Evolutionary conservation across 1,284 basidiomycete genomes (phyloP), one percentile per base, ranked within the genome.

Genomic region (Irpex rosettiformis): DNA sequence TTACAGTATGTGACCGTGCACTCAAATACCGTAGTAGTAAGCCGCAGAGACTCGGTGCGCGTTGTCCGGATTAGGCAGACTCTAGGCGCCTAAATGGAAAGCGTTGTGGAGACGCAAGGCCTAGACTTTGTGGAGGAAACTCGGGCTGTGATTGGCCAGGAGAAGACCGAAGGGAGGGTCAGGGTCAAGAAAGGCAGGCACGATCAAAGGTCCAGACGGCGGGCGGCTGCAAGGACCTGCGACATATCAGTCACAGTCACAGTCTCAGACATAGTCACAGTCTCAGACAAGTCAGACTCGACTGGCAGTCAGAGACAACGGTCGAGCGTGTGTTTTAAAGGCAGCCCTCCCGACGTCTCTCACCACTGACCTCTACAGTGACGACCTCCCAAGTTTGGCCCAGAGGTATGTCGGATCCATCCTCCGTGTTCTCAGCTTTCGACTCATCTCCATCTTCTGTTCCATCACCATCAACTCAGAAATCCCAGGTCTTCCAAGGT

Each of bases 381-480:
- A n/a, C n/a, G n/a, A n/a, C n/a, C n/a, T n/a, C n/a, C n/a, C n/a
- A n/a, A n/a, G n/a, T n/a, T n/a, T n/a, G n/a, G n/a, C n/a, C n/a
- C n/a, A n/a, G n/a, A n/a, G n/a, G n/a, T n/a, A n/a, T n/a, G n/a
- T n/a, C n/a, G n/a, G n/a, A n/a, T n/a, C n/a, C n/a, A n/a, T n/a
- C n/a, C n/a, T n/a, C n/a, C n/a, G n/a, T n/a, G n/a, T n/a, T n/a
- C n/a, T n/a, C n/a, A n/a, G n/a, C n/a, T n/a, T n/a, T 8, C 43
- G 21, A 45, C 43, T 45, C 43, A 45, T 45, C 43, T 22, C 7
- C 43, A n/a, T 37, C 48, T 28, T 37, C 21, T 40, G 37, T 40
- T 57, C n/a, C 25, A 55, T 55, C 56, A 57, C 49, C 48, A 52
- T 42, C 30, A 40, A 28, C 29, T 27, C 25, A 28, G 24, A 40